These are phyloP conservation scores for Lepiota brunneoincarnata DNA, from an alignment of 768 basidiomycete species.

Conservation along the genomic window DNA sequence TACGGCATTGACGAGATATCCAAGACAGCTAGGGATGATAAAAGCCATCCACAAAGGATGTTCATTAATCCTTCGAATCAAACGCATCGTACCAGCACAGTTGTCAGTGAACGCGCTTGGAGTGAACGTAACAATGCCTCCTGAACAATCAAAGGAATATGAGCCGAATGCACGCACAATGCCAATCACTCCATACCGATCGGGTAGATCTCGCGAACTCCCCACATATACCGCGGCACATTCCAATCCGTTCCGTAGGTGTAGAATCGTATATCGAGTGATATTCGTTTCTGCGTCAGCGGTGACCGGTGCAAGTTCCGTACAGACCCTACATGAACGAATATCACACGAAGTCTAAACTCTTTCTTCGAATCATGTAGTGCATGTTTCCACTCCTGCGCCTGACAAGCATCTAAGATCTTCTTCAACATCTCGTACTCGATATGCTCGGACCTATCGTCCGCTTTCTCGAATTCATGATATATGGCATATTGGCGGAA, in stretches of 20 bases:
- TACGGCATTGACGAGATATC: constrained; percentile 39
- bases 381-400: constrained; percentile 5
- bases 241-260: constrained; percentile 64
- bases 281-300: constrained; percentile 43
- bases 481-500: constrained; percentile 37
- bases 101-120: constrained; percentile 56
- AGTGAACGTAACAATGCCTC: constrained; percentile 73
- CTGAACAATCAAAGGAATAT: constrained; percentile 31
- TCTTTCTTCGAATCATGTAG: constrained; percentile 8
- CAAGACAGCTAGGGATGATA: constrained; percentile 62
- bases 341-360: constrained; percentile 39
- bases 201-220: constrained; percentile 65
- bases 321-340: constrained; percentile 63
- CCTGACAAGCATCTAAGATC: constrained; percentile 10
- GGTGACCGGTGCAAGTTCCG: constrained; percentile 46
- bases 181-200: constrained; percentile 43
- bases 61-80: constrained; percentile 48
- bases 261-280: constrained; percentile 54
- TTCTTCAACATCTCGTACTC: constrained; percentile 35
- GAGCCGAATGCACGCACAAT: not conserved
- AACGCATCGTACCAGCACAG: constrained; percentile 42
- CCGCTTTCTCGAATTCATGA: constrained; percentile 42
- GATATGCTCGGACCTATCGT: constrained; percentile 28
- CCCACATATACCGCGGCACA: constrained; percentile 52
- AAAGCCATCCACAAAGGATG: constrained; percentile 73